Evolutionary conservation across 2,329 filamentous ascomycete species (phyloP), one percentile per base, ranked within the genome.

Genomic region (Alternaria viburni): DNA sequence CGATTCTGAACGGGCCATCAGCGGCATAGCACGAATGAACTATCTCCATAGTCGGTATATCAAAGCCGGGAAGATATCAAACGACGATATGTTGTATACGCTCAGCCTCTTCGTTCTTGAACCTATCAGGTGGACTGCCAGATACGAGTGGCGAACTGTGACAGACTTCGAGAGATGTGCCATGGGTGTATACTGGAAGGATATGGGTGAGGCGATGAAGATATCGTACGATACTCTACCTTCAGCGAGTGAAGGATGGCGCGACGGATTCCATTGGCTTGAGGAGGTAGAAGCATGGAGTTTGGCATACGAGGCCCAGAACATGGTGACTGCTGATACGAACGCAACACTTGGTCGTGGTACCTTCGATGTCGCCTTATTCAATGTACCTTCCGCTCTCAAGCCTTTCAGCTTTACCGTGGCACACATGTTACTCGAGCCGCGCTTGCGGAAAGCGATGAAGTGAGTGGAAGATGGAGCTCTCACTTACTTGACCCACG

Each of bases 61-160:
- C 51, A 82, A 84, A 51, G 80, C 85, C 0, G 86, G 87, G 43
- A 86, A 86, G 69, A 91, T 91, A 66, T 81, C 81, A 6, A 86
- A 90, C 50, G 82, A 85, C 13, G 89, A 91, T 66, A 84, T 91
- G 81, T 81, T 91, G 1, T 91, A 90, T 75, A 91, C 89, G 0
- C 82, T 91, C 0, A 82, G 84, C 12, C 76, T 92, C 0, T 92
- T 92, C 74, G 85, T 91, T 17, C 81, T 85, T 1, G 89, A 93
- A 73, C 90, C 91, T 0, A 77, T 86, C 28, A 82, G 85, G 13
- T 93, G 90, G 83, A 85, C 91, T 30, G 76, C 83, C 6, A 80
- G 81, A 6, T 91, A 88, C 70, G 92, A 95, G 74, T 95, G 91
- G 91, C 86, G 92, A 2, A 43, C 80, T 5, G 76, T 92, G 21